Conservation (phyloP, 148 eudicot genomes). For the Persicaria maculosa region DNA sequence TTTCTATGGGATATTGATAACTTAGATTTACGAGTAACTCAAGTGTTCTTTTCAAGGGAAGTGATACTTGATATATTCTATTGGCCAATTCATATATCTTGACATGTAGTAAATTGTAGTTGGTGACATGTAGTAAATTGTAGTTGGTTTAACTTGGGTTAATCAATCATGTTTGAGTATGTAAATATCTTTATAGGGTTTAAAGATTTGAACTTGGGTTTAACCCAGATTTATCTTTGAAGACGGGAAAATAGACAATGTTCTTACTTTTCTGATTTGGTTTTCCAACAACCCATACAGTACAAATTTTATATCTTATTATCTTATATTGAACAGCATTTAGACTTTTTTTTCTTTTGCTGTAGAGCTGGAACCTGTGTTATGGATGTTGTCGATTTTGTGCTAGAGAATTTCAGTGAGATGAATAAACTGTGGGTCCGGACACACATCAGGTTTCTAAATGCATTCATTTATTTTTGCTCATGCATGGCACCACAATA, state of each 20-base stretch:
- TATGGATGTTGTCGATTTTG: conserved; percentile 98
- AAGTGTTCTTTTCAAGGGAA: too few species aligned
- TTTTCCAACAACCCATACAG: background rate
- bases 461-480: conserved; percentile 12
- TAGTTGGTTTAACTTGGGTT: too few species aligned
- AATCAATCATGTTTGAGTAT: too few species aligned
- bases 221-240: background rate
- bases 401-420: conserved; percentile 87
- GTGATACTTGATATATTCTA: too few species aligned
- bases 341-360: conserved; percentile 10
- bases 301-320: background rate
- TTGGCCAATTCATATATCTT: too few species aligned
- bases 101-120: too few species aligned
- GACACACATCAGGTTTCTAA: conserved; percentile 81
- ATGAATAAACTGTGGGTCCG: conserved; percentile 99
- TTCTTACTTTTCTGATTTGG: background rate
- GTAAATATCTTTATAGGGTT: too few species aligned
- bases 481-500: conserved; percentile 54
- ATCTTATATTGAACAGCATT: background rate
- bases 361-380: conserved; percentile 71
- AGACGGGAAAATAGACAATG: background rate
- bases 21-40: too few species aligned
- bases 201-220: too few species aligned
- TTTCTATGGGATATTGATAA: too few species aligned
- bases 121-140: background rate